phyloP scores from a whole-genome alignment of 768 basidiomycete genomes.

The Trametes punicea region DNA sequence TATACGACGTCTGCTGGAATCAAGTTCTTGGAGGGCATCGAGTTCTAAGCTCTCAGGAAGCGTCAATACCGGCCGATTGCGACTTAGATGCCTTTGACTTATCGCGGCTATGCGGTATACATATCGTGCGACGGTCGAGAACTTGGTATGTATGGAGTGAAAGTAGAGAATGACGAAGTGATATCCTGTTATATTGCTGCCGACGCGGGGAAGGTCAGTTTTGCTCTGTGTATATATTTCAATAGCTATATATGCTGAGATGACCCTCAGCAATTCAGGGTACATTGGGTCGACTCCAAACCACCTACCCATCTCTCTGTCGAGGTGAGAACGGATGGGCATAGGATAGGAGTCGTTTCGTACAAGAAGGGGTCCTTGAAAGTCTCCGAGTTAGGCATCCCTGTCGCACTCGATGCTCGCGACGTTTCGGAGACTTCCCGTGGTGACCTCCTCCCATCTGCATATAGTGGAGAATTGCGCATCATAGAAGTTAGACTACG shows the following conservation, averaged over 20 bases:
- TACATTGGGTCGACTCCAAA: constrained; percentile 19
- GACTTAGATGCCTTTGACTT: constrained; percentile 5
- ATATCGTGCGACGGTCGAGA: constrained; percentile 20
- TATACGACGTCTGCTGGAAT: no score
- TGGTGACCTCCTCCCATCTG: constrained; percentile 10
- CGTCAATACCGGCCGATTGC: background rate
- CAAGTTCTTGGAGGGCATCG: no score
- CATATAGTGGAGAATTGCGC: constrained; percentile 16
- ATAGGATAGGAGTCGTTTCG: constrained; percentile 12
- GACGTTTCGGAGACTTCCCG: background rate
- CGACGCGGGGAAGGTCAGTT: constrained; percentile 19
- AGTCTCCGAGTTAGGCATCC: background rate
- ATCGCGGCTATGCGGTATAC: constrained; percentile 13
- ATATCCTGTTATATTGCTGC: constrained; percentile 20
- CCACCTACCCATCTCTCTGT: constrained; percentile 13
- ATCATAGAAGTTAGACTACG: constrained; percentile 14
- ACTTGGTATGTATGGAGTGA: constrained; percentile 9
- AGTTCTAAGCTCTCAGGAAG: background rate
- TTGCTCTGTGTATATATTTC: background rate
- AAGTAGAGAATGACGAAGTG: constrained; percentile 14
- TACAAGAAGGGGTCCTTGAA: constrained; percentile 9
- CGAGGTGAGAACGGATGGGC: constrained; percentile 19
- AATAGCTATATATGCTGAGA: background rate
- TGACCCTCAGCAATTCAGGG: constrained; percentile 3
- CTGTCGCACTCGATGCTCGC: background rate